Evolutionary conservation across 441 rosid genomes (phyloP).

Genomic region (Gossypium davidsonii): DNA sequence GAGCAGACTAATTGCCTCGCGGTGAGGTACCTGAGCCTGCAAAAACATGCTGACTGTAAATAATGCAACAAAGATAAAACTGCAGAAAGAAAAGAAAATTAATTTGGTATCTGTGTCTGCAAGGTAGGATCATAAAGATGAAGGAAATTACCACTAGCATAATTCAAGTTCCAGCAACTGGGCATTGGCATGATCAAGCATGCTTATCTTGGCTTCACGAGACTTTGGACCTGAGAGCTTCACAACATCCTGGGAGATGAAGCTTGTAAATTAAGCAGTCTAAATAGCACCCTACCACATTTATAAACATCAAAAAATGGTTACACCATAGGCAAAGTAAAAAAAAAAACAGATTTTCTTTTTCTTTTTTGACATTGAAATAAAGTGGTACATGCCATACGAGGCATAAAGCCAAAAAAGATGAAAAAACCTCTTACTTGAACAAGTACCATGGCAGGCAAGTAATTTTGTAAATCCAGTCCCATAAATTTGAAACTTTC

Average conservation of each 20-base stretch:
- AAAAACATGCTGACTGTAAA: neutral
- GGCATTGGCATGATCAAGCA: conserved; percentile 30
- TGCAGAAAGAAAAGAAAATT: neutral
- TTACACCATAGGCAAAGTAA: neutral
- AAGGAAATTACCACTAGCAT: neutral
- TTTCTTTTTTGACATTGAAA: neutral
- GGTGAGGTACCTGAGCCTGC: neutral
- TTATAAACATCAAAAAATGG: neutral
- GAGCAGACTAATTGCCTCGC: neutral
- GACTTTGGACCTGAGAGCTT: conserved; percentile 33
- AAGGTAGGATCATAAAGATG: neutral
- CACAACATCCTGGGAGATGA: conserved; percentile 27
- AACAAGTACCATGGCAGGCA: neutral
- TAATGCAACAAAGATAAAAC: neutral
- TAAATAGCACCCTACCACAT: neutral
- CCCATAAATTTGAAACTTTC: neutral
- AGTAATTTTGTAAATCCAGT: neutral
- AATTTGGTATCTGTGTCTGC: neutral
- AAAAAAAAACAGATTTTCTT: neutral
- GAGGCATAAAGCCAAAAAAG: neutral
- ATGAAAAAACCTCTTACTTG: neutral
- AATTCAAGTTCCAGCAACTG: neutral
- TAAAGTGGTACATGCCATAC: neutral
- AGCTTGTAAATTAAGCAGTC: neutral
- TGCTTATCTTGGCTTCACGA: conserved; percentile 35